Evolutionary conservation across 208 protist genomes (phyloP), one percentile per base, ranked within the genome.

Genomic region (Wallacemonas collosoma): DNA sequence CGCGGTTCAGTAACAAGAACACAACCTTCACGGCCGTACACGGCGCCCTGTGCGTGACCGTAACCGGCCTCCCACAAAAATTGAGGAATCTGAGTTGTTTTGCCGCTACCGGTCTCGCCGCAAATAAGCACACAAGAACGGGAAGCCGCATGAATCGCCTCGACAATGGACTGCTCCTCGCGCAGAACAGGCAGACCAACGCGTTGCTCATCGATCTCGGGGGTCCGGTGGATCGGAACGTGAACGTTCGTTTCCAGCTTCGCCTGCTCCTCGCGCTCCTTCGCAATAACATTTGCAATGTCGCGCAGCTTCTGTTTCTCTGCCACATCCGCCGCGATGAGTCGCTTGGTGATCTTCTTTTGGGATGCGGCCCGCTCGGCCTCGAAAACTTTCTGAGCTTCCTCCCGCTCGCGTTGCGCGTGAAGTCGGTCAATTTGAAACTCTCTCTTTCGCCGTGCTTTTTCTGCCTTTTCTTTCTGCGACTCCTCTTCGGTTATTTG

Each of bases 1-100:
- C 99, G 86, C 40, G 99, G 99, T 85, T 99, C 99, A 1, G 99
- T 99, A 56, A 98, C 95, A 9, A 93, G 88, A 26, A 99, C 93
- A 57, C 68, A 75, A 35, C 91, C 91, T 64, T 98, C 88, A 45
- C 89, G 80, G 55, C 84, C 90, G 68, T 95, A 93, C 15, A 72
- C 50, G n/a, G 63, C 56, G 17, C 90, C 89, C 70, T 89, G 85
- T 6, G 61, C 8, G 77, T 97, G 86, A 40, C 91, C 93, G 70
- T 95, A 98, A 35, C 93, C 92, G 38, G 88, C 83, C 80, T 98
- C 95, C 89, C 90, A 97, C 57, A 96, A 72, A 80, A 98, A 98
- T 75, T 98, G 95, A 14, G 94, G 90, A 55, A 98, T 89, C 72
- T 98, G 96, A 26, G 98, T 99, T 2, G 95, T 99, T 79, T 99